Evolutionary conservation across 2,329 filamentous ascomycete genomes (phyloP).

Genomic region (Chaetomium globosum): DNA sequence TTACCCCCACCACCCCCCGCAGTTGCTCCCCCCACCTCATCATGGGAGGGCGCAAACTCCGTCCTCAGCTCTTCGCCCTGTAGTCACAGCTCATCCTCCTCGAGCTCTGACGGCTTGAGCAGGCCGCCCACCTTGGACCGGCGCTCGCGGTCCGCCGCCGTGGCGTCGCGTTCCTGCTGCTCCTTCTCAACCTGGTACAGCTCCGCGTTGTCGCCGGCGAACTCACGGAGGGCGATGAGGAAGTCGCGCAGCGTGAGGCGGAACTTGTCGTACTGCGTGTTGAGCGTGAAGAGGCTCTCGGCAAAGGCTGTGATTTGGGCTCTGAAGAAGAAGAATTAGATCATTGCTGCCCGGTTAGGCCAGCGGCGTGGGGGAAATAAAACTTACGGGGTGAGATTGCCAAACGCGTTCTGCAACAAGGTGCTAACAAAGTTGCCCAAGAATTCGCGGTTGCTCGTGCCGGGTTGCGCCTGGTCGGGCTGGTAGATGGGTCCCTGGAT

Average conservation of each 20-base stretch:
- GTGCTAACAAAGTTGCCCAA: conserved; percentile 83
- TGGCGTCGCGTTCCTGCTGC: conserved; percentile 81
- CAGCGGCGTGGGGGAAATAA: neutral
- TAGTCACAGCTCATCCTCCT: conserved; percentile 89
- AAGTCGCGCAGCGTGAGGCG: conserved; percentile 95
- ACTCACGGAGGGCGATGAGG: conserved; percentile 95
- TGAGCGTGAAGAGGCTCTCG: conserved; percentile 82
- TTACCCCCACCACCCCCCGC: conserved; percentile 34
- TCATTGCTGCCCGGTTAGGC: neutral
- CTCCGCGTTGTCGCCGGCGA: conserved; percentile 91
- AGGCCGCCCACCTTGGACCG: conserved; percentile 93
- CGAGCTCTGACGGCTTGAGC: conserved; percentile 95
- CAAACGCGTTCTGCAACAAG: conserved; percentile 85
- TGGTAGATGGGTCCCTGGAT: conserved; percentile 90
- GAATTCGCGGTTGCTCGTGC: conserved; percentile 89
- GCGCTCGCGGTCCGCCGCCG: conserved; percentile 85
- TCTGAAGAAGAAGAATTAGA: conserved; percentile 53
- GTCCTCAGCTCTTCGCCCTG: conserved; percentile 63
- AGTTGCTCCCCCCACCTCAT: conserved; percentile 14
- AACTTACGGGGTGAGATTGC: conserved; percentile 83
- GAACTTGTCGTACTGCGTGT: conserved; percentile 90
- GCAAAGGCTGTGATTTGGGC: conserved; percentile 89
- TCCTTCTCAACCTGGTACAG: conserved; percentile 94
- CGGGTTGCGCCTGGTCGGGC: conserved; percentile 76
- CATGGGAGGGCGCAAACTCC: conserved; percentile 55